phyloP scores from a whole-genome alignment of 305 asterid species.

The Solanum hybrid region DNA sequence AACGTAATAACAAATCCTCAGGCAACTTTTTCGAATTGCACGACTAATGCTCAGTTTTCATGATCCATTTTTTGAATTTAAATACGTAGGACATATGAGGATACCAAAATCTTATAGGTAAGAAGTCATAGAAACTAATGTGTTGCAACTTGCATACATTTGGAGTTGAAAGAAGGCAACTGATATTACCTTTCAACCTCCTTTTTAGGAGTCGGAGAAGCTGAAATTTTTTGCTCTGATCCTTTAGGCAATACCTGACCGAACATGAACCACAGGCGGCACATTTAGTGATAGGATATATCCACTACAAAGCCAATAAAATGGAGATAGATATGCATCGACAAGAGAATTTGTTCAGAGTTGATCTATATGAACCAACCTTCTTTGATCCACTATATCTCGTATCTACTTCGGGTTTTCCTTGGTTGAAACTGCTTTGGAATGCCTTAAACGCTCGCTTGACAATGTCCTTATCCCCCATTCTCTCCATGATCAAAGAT shows the following conservation, averaged over 20 bases:
- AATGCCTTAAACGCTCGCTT: slow-evolving; percentile 80
- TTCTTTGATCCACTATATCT: slow-evolving; percentile 32
- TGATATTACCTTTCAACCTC: slow-evolving; percentile 22
- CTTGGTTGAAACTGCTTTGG: slow-evolving; percentile 44
- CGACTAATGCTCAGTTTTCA: background rate
- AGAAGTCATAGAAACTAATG: background rate
- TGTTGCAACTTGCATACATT: background rate
- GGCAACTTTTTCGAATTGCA: background rate
- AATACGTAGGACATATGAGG: background rate
- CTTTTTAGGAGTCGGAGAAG: slow-evolving; percentile 35
- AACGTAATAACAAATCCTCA: background rate
- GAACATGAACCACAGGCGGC: background rate
- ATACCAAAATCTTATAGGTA: background rate
- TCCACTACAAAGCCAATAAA: background rate
- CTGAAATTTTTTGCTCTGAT: slow-evolving; percentile 30
- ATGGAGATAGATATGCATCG: background rate
- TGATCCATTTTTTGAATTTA: background rate
- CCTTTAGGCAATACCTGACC: slow-evolving; percentile 34
- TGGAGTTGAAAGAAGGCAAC: background rate
- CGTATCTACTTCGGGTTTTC: slow-evolving; percentile 27
- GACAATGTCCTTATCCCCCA: slow-evolving; percentile 96
- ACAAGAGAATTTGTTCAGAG: background rate
- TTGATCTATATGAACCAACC: slow-evolving; percentile 23
- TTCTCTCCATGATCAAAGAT: slow-evolving; percentile 82
- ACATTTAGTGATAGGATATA: background rate